Conservation (phyloP, 352 stramenopile species). For the Globisporangium mamillatum region DNA sequence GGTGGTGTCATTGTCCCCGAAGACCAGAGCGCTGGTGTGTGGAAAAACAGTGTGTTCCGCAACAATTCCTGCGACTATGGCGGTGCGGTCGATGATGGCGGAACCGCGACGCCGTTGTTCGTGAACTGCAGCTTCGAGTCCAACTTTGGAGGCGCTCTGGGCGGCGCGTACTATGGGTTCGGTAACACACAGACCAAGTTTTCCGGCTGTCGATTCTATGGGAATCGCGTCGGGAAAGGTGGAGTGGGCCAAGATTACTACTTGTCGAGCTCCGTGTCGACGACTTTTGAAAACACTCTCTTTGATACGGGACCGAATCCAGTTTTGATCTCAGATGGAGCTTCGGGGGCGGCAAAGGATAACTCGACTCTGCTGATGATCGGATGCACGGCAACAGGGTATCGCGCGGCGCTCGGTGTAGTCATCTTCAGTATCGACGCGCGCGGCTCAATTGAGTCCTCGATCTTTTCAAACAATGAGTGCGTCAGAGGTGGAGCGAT, state of each 20-base stretch:
- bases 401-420: constrained; percentile 9
- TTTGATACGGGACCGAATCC: constrained; percentile 20
- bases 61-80: constrained; percentile 28
- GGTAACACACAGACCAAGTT: constrained; percentile 20
- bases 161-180: constrained; percentile 26
- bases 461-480: constrained; percentile 12
- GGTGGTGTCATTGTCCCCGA: constrained; percentile 19
- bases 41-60: constrained; percentile 19
- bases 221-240: constrained; percentile 22
- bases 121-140: constrained; percentile 21
- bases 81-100: constrained; percentile 24
- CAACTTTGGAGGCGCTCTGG: constrained; percentile 16
- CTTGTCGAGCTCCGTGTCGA: constrained; percentile 20
- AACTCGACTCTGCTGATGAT: constrained; percentile 11
- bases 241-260: constrained; percentile 25
- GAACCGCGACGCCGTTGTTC: constrained; percentile 13
- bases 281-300: constrained; percentile 16
- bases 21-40: constrained; percentile 15
- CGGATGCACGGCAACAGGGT: constrained; percentile 4
- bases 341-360: constrained; percentile 14
- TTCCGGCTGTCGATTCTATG: constrained; percentile 15
- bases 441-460: constrained; percentile 14
- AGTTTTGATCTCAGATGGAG: constrained; percentile 17
- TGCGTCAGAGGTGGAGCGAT: constrained; percentile 16
- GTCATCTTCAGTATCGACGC: constrained; percentile 13